A percentile compares a stretch with the other conserved stretches of the same genome.
Evolutionary conservation across 106 monocot genomes (phyloP).

Genomic region (Alisma plantagoaquatica): DNA sequence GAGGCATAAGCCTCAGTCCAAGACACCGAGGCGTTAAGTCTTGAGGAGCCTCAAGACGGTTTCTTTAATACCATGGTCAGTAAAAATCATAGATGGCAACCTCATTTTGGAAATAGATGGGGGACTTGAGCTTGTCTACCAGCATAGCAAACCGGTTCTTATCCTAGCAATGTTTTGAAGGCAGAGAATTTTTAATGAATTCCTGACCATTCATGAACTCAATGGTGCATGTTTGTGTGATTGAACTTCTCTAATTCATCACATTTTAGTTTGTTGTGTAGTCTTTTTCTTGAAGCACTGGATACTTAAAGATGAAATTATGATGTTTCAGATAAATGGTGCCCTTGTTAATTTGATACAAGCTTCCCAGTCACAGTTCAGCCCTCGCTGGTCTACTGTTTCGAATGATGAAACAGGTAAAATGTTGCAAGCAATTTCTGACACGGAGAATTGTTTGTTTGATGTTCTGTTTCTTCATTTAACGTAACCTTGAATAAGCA

Average conservation of each 20-base stretch:
- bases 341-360: conserved; percentile 64
- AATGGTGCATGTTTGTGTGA: not conserved
- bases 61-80: too few species aligned
- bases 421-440: not conserved
- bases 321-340: conserved; percentile 54
- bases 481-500: not conserved
- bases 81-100: too few species aligned
- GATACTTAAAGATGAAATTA: not conserved
- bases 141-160: too few species aligned
- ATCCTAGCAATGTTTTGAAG: too few species aligned
- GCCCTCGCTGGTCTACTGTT: conserved; percentile 41
- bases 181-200: too few species aligned
- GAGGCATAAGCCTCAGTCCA: too few species aligned
- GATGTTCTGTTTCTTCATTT: not conserved
- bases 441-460: not conserved
- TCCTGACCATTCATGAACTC: too few species aligned
- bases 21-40: too few species aligned
- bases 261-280: too few species aligned
- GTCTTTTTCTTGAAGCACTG: not conserved
- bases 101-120: too few species aligned
- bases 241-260: not conserved
- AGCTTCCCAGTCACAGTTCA: conserved; percentile 47
- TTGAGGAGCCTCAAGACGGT: too few species aligned
- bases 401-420: conserved; percentile 37
- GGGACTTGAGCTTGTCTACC: too few species aligned